These are phyloP conservation scores for Colletotrichum sansevieriae DNA, from an alignment of 2,329 filamentous ascomycete species.

Conservation along the genomic window DNA sequence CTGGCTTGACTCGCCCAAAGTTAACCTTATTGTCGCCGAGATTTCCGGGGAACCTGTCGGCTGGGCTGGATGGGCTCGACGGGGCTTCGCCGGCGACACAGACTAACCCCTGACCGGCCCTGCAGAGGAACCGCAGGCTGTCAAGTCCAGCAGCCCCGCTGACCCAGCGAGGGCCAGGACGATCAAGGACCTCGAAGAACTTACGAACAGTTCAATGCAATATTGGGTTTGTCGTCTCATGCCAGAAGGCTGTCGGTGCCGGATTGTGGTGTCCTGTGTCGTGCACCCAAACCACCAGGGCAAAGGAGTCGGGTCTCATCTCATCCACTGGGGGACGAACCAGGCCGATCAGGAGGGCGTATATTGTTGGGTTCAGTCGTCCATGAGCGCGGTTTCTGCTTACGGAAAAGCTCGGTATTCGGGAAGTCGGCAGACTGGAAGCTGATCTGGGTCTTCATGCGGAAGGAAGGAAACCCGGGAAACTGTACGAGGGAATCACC, in stretches of 20 bases:
- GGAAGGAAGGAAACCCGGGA: conserved; percentile 5
- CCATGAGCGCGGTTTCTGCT: conserved; percentile 45
- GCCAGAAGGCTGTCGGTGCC: conserved; percentile 46
- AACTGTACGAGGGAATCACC: conserved; percentile 12
- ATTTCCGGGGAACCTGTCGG: conserved; percentile 49
- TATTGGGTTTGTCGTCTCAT: conserved; percentile 47
- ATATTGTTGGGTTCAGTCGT: conserved; percentile 48
- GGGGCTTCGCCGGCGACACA: conserved; percentile 44
- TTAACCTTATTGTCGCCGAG: conserved; percentile 51
- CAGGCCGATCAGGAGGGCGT: conserved; percentile 48
- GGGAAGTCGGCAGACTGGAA: conserved; percentile 38
- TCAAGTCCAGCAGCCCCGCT: neutral
- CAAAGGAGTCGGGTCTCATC: conserved; percentile 49
- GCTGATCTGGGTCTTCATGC: conserved; percentile 21
- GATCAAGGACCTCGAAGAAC: conserved; percentile 48
- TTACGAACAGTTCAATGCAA: conserved; percentile 49
- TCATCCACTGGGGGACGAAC: conserved; percentile 51
- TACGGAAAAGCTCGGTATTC: conserved; percentile 50
- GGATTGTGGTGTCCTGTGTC: conserved; percentile 52
- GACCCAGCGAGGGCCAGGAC: conserved; percentile 14
- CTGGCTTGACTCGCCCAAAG: conserved; percentile 45
- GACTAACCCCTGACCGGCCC: conserved; percentile 45
- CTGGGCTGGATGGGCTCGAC: conserved; percentile 52
- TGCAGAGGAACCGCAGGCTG: conserved; percentile 11
- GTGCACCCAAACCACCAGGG: conserved; percentile 50